These are phyloP conservation scores for Nakaseomyces sp. DNA, from an alignment of 1,139 yeast species.

Conservation along the genomic window DNA sequence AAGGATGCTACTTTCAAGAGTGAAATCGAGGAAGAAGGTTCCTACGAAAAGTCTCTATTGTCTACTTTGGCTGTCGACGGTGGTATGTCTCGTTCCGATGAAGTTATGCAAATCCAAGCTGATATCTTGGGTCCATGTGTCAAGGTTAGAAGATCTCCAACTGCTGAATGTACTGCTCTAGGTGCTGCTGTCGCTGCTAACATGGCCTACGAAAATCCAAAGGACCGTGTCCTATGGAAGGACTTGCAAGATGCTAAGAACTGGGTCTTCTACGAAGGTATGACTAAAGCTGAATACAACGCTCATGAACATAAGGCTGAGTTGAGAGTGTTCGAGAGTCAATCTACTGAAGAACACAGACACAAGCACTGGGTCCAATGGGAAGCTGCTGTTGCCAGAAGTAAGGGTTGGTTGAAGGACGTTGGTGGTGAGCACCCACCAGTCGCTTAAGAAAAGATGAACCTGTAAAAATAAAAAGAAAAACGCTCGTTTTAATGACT, in stretches of 20 bases:
- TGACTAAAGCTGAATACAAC: constrained; percentile 24
- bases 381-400: constrained; percentile 74
- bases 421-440: constrained; percentile 14
- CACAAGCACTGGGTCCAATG: constrained; percentile 63
- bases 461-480: too few relatives aligned
- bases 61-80: constrained; percentile 77
- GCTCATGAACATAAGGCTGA: constrained; percentile 15
- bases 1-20: constrained; percentile 34
- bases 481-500: neutral
- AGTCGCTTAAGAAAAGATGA: neutral
- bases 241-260: constrained; percentile 55
- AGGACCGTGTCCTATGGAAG: constrained; percentile 62
- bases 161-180: constrained; percentile 86
- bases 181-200: constrained; percentile 98
- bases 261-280: constrained; percentile 29
- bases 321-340: constrained; percentile 42
- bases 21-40: constrained; percentile 29
- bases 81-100: constrained; percentile 89
- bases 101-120: constrained; percentile 90
- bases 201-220: constrained; percentile 47
- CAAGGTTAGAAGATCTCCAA: constrained; percentile 69
- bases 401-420: constrained; percentile 59
- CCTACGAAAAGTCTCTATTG: constrained; percentile 39
- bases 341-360: constrained; percentile 51
- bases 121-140: constrained; percentile 84